Evolutionary conservation across 441 rosid genomes (phyloP), one percentile per base, ranked within the genome.

Genomic region (Bocquillonia castaneifolia): DNA sequence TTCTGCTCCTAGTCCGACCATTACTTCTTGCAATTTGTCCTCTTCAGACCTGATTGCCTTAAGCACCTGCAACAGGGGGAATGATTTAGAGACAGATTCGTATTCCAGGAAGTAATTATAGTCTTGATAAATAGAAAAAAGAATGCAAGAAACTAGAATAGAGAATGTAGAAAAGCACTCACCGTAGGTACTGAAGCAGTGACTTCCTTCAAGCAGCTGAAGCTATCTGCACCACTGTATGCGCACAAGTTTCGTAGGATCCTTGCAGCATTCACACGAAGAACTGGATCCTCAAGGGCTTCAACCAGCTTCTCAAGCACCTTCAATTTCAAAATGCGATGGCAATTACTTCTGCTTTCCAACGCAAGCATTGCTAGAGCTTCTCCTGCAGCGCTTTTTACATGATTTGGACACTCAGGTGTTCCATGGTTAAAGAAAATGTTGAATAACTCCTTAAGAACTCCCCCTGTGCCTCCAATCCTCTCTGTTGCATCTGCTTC

Each of bases 401-500:
- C 96, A 42, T 68, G 76, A 48, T 72, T 81, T 66, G 73, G 87
- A 73, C 59, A 62, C 69, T 75, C 81, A 3, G 80, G 79, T 22
- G 59, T 64, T 58, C 67, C 77, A n/a, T 80, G 70, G 28, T 76
- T 70, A 68, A 88, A 86, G 79, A 93, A 91, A 71, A 93, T 88
- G 78, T 85, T 85, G 78, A 88, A 76, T 47, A 91, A 57, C 75
- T 89, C 97, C 78, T 83, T 89, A 5, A 91, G 83, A 39, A 91
- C 76, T 48, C 95, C 92, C 3, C 97, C 97, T 0, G 99, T 89
- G 36, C 87, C 95, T 2, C 99, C 99, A 55, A 91, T 88, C 76
- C 88, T 85, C 79, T 93, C 96, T 5, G 82, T 80, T 25, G 92
- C 93, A 23, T 86, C 85, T 39, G 64, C 85, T 61, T 93, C 97